Percentiles rank a stretch among this genome's conserved stretches.
Conservation (phyloP, 1,284 basidiomycete species). For the Rhodotorula mucilaginosa region DNA sequence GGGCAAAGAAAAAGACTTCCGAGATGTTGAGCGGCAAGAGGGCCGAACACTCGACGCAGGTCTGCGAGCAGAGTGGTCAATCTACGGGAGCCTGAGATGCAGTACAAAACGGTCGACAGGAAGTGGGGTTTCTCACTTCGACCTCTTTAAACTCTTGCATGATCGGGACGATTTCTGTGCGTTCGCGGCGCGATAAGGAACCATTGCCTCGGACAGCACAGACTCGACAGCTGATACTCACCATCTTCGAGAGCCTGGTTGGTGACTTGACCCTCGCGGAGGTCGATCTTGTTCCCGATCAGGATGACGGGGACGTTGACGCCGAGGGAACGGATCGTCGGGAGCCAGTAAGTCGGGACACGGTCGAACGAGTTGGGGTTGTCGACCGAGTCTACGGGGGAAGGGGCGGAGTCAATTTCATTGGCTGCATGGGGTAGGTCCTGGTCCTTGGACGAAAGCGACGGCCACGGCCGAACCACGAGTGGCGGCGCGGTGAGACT, state of each 20-base stretch:
- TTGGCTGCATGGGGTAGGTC: too few relatives aligned
- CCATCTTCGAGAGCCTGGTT: conserved; percentile 89
- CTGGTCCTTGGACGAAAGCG: too few relatives aligned
- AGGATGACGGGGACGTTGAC: conserved; percentile 97
- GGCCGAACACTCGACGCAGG: conserved; percentile 95
- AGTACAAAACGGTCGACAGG: conserved; percentile 4
- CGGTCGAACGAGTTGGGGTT: conserved; percentile 94
- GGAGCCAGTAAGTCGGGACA: conserved; percentile 97
- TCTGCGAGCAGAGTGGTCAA: conserved; percentile 54
- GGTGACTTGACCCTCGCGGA: conserved; percentile 86
- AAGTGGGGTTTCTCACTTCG: conserved; percentile 19
- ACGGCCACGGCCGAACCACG: too few relatives aligned
- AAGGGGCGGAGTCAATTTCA: background rate
- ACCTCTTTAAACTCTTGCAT: conserved; percentile 94
- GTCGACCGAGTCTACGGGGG: conserved; percentile 70
- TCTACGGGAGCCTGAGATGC: background rate
- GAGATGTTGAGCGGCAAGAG: conserved; percentile 86
- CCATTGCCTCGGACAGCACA: background rate
- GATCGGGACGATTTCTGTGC: conserved; percentile 73
- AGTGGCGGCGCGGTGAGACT: background rate
- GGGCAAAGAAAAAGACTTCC: conserved; percentile 99
- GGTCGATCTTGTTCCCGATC: conserved; percentile 97
- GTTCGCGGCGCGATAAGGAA: accelerated
- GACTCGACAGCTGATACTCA: background rate
- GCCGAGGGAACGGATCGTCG: conserved; percentile 91